A percentile compares a stretch with the other conserved stretches of the same genome.
Conservation (phyloP, 345 rosid species). For the Aegle marmelos region DNA sequence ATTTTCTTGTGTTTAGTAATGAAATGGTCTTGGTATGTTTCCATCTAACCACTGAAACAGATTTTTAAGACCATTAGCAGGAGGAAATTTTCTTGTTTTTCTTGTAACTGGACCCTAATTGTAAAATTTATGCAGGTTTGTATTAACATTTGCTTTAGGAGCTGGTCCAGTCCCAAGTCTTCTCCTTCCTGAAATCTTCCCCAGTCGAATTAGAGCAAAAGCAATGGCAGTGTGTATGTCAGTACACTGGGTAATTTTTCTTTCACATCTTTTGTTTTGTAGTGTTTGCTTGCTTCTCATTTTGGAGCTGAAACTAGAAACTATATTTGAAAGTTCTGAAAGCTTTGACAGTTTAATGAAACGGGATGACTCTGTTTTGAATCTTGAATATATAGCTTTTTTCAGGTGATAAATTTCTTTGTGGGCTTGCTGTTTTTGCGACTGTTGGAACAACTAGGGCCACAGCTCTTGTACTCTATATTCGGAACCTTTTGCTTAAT, state of each 20-base stretch:
- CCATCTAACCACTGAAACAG: not conserved
- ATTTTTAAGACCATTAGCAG: not conserved
- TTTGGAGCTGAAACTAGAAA: not conserved
- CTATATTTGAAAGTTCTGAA: not conserved
- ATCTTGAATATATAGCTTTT: not conserved
- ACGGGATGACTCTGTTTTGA: not conserved
- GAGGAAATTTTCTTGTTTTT: not conserved
- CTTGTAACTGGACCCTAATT: slow-evolving; percentile 9
- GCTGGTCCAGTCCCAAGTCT: slow-evolving; percentile 99
- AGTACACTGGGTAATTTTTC: slow-evolving; percentile 85
- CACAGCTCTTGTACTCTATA: slow-evolving; percentile 70
- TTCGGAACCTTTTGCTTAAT: slow-evolving; percentile 74
- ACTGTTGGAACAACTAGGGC: slow-evolving; percentile 77
- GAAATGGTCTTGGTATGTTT: not conserved
- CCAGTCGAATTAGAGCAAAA: slow-evolving; percentile 87
- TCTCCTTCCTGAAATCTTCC: slow-evolving; percentile 92
- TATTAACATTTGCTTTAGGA: slow-evolving; percentile 85
- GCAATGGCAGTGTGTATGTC: slow-evolving; percentile 98
- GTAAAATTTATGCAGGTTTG: slow-evolving; percentile 59
- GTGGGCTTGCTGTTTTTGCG: slow-evolving; percentile 91
- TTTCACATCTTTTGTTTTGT: not conserved
- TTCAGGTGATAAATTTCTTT: slow-evolving; percentile 89
- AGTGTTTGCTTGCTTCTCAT: not conserved
- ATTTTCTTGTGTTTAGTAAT: not conserved
- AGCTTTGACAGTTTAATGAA: not conserved